Percentiles rank a stretch among this genome's conserved stretches.
These are phyloP conservation scores for Fusarium subtropicale DNA, from an alignment of 2,329 filamentous ascomycete genomes.

Conservation along the genomic window DNA sequence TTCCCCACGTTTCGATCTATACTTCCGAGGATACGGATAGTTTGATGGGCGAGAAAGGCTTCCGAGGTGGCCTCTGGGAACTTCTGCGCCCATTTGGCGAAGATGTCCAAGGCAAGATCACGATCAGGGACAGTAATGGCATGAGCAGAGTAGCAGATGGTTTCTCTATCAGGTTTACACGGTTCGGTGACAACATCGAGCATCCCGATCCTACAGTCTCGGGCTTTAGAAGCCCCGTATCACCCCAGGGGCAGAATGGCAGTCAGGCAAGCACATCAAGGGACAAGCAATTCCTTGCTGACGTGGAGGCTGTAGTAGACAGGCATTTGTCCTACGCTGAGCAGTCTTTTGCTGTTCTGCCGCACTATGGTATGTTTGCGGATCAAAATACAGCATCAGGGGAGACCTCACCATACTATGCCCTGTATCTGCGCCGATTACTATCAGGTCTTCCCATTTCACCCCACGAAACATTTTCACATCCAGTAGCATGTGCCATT, in stretches of 20 bases:
- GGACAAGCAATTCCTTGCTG: slow-evolving; percentile 59
- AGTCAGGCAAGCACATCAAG: slow-evolving; percentile 46
- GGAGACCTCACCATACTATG: slow-evolving; percentile 81
- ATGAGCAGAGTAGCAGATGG: slow-evolving; percentile 87
- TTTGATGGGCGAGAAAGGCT: slow-evolving; percentile 84
- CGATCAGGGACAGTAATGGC: slow-evolving; percentile 89
- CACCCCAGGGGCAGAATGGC: slow-evolving; percentile 53
- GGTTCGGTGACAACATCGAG: slow-evolving; percentile 71
- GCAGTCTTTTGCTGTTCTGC: slow-evolving; percentile 59
- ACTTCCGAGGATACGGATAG: slow-evolving; percentile 88
- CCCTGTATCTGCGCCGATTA: slow-evolving; percentile 83
- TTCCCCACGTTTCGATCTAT: slow-evolving; percentile 88
- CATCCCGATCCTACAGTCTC: slow-evolving; percentile 57
- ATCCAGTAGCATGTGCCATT: slow-evolving; percentile 94
- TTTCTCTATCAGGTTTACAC: slow-evolving; percentile 87
- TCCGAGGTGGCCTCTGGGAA: slow-evolving; percentile 83
- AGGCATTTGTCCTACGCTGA: slow-evolving; percentile 83
- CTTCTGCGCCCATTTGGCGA: slow-evolving; percentile 93
- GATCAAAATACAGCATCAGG: slow-evolving; percentile 59
- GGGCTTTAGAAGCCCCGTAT: slow-evolving; percentile 48
- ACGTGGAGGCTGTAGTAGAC: slow-evolving; percentile 84
- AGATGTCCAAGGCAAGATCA: slow-evolving; percentile 85
- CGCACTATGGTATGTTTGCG: slow-evolving; percentile 54
- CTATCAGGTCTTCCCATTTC: slow-evolving; percentile 82
- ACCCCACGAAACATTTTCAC: slow-evolving; percentile 91